Base-by-base conservation (phyloP, 306 rosid species). In the Cucumis sativus region DNA sequence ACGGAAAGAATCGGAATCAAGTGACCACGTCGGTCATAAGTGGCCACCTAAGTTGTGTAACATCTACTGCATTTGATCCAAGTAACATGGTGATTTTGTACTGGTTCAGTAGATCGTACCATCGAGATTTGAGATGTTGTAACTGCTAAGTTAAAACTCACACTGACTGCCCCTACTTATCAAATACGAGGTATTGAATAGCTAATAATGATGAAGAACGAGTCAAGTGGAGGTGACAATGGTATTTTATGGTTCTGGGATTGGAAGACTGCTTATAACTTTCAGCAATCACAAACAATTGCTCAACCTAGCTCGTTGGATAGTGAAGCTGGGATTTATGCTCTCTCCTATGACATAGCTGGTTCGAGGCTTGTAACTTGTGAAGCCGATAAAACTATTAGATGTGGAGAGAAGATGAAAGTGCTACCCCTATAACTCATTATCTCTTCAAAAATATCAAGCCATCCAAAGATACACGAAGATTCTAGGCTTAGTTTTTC, bases 171-270 rank as follows among this genome's bases (percentile, higher is more conserved):
- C 71, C 99, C 92, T 78, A 95, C 92, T 61, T 97, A n/a, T 68
- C 99, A 95, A 88, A 10, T 95, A 74, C 88, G 99, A 88, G 99
- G n/a, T n/a, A n/a, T n/a, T n/a, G n/a, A n/a, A n/a, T n/a, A n/a
- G n/a, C n/a, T n/a, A n/a, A n/a, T n/a, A n/a, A n/a, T n/a, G 99
- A 95, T 12, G 99, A 95, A 80, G 92, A 95, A 72, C 97, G 87
- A 89, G 99, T 95, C 47, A 61, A 90, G 97, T 23, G 99, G 99
- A 88, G 99, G 98, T 82, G 99, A 92, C 88, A 95, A 95, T 25
- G 99, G 99, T 77, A 95, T 97, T 78, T 3, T 95, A 80, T 95
- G 99, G 99, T 95, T 95, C 82, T 95, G 99, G 99, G 99, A 92
- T 71, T 95, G 99, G 99, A 91, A 89, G 86, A 95, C 97, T 56